A percentile compares a stretch with the other conserved stretches of the same genome.
Evolutionary conservation across 257 asterid species (phyloP).

Genomic region (Solanum chiquidenum): DNA sequence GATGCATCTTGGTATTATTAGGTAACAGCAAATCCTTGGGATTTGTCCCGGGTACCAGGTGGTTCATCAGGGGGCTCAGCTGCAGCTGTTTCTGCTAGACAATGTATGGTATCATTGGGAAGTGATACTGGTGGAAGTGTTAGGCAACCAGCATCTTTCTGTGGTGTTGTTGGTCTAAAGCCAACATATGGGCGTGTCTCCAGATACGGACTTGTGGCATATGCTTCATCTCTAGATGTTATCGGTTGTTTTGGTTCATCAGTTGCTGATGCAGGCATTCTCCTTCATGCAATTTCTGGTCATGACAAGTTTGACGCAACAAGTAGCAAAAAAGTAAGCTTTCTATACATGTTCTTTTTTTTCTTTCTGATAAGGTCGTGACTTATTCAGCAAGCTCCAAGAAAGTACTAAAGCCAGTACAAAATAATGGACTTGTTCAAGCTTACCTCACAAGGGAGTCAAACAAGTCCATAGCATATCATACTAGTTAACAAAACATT

Average conservation of each 20-base stretch:
- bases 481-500: not conserved
- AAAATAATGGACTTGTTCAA: not conserved
- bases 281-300: conserved; percentile 67
- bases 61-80: conserved; percentile 99
- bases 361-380: not conserved
- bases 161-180: conserved; percentile 92
- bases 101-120: conserved; percentile 89
- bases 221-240: conserved; percentile 95
- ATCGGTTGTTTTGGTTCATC: conserved; percentile 98
- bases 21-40: conserved; percentile 99
- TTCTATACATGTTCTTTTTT: not conserved
- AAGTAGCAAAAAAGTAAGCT: conserved; percentile 55
- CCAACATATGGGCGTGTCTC: conserved; percentile 99
- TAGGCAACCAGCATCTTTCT: conserved; percentile 94
- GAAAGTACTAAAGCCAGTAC: conserved; percentile 9
- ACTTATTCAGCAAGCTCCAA: conserved; percentile 41
- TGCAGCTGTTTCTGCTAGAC: conserved; percentile 94
- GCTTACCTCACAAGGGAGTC: not conserved
- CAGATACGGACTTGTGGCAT: conserved; percentile 95
- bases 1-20: conserved; percentile 60
- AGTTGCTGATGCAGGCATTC: conserved; percentile 90
- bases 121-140: conserved; percentile 99
- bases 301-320: conserved; percentile 91
- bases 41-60: conserved; percentile 92
- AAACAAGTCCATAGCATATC: not conserved